Percentiles rank a stretch among this genome's conserved stretches.
Evolutionary conservation across 495 filamentous ascomycete genomes (phyloP).

Genomic region (Penicillium argentinense): DNA sequence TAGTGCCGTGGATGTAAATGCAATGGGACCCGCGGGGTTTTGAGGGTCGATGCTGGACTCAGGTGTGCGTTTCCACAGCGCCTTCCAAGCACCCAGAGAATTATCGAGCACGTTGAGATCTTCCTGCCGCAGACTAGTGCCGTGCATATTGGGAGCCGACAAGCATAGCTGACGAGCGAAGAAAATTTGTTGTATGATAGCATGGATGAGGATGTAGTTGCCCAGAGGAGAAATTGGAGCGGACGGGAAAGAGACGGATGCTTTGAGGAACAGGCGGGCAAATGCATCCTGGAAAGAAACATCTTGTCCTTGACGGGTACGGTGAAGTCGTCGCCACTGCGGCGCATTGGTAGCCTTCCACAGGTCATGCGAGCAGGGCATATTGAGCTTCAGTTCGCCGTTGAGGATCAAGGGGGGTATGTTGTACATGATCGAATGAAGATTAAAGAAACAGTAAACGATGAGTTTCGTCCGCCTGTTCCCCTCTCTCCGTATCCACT

Average conservation of each 20-base stretch:
- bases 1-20: conserved; percentile 56
- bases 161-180: conserved; percentile 50
- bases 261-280: conserved; percentile 44
- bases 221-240: conserved; percentile 53
- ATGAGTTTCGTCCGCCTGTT: conserved; percentile 52
- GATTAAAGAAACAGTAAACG: conserved; percentile 56
- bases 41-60: conserved; percentile 54
- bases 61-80: conserved; percentile 52
- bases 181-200: conserved; percentile 54
- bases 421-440: conserved; percentile 56
- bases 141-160: conserved; percentile 42
- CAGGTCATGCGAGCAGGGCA: conserved; percentile 51
- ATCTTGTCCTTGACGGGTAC: conserved; percentile 35
- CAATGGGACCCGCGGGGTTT: conserved; percentile 52
- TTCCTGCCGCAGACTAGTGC: conserved; percentile 46
- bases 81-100: conserved; percentile 52
- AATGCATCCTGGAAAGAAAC: conserved; percentile 52
- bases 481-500: conserved; percentile 50
- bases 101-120: conserved; percentile 43
- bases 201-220: conserved; percentile 56
- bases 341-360: conserved; percentile 49
- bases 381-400: conserved; percentile 48
- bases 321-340: conserved; percentile 46
- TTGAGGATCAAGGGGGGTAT: conserved; percentile 53
- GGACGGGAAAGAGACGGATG: conserved; percentile 43